Evolutionary conservation across 2,329 filamentous ascomycete genomes (phyloP), one percentile per base, ranked within the genome.

Genomic region (Chaetomium olivaceum): DNA sequence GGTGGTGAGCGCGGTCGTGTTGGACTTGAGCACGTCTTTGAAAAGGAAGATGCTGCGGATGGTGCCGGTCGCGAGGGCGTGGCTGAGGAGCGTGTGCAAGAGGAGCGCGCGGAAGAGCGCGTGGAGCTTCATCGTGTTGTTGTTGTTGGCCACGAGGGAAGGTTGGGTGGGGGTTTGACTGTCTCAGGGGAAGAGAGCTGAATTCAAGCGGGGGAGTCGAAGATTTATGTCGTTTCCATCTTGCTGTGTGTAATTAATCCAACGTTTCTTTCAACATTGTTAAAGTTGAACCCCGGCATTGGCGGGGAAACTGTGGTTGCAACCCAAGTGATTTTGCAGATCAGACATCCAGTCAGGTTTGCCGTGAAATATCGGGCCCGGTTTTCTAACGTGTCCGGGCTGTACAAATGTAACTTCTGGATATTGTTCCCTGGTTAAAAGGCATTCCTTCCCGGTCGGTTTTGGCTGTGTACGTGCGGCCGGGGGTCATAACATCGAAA

Each of bases 21-120:
- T 75, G 5, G 80, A 82, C 61, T 79, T 79, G 68, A 81, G 65
- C 21, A 81, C 80, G 63, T 81, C 79, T 63, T 82, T 80, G 71
- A 80, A 79, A 9, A 80, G 70, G 63, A 76, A 80, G 31, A 80
- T 76, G 68, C 64, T 68, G 12, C 64, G 65, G 36, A 69, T 68
- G 36, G 23, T 12, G 23, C 54, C 54, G 11, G 19, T 43, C 23
- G 58, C 63, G 16, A 52, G 6, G 48, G 31, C 39, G 31, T 50
- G 48, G 57, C 6, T 39, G 59, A 54, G 29, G 8, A 61, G 50
- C n/a, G 46, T 21, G 1, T 60, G 43, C 19, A 21, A 25, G 27
- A 50, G 31, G 11, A 57, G 21, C 1, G 55, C 33, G 2, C 16
- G 11, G 52, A 43, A 27, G 19, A 57, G 9, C 2, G 21, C 21